A percentile compares a stretch with the other conserved stretches of the same genome.
These are phyloP conservation scores for Sodiomyces alkalinus DNA, from an alignment of 2,329 filamentous ascomycete species.

Conservation along the genomic window DNA sequence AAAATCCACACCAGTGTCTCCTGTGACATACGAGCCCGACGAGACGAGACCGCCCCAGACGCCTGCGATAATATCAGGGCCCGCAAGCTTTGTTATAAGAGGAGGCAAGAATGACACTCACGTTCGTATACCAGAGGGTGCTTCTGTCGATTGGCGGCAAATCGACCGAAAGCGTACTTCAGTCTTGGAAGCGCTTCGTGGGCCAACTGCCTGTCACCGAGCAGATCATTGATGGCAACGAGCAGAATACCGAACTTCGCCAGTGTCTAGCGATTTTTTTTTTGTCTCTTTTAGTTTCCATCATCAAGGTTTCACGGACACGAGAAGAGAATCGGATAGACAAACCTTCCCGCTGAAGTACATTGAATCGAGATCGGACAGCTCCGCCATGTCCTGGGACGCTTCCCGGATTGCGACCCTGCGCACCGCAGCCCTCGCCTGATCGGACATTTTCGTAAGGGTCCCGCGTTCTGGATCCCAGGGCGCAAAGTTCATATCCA, in stretches of 20 bases:
- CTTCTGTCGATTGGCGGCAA: slow-evolving; percentile 51
- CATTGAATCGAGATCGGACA: slow-evolving; percentile 70
- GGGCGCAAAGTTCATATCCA: slow-evolving; percentile 61
- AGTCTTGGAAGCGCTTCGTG: slow-evolving; percentile 43
- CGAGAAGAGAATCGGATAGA: too few relatives aligned
- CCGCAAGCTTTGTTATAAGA: too few relatives aligned
- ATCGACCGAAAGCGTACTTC: slow-evolving; percentile 50
- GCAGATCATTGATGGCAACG: slow-evolving; percentile 48
- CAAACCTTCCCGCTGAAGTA: slow-evolving; percentile 78
- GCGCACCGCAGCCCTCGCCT: slow-evolving; percentile 43
- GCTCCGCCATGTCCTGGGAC: slow-evolving; percentile 55
- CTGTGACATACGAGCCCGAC: slow-evolving; percentile 53
- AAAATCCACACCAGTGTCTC: slow-evolving; percentile 62
- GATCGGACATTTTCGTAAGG: slow-evolving; percentile 29
- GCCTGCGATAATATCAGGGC: too few relatives aligned
- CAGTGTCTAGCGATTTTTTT: slow-evolving; percentile 33
- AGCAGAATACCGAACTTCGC: slow-evolving; percentile 62
- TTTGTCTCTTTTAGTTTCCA: slow-evolving; percentile 1
- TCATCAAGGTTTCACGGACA: too few relatives aligned
- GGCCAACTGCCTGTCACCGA: slow-evolving; percentile 41
- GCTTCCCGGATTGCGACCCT: slow-evolving; percentile 57
- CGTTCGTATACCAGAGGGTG: slow-evolving; percentile 51
- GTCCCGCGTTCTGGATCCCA: slow-evolving; percentile 46
- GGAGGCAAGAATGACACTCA: too few relatives aligned
- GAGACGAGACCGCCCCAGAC: slow-evolving; percentile 74